phyloP scores from a whole-genome alignment of 306 rosid genomes.

The Gillenia trifoliata region DNA sequence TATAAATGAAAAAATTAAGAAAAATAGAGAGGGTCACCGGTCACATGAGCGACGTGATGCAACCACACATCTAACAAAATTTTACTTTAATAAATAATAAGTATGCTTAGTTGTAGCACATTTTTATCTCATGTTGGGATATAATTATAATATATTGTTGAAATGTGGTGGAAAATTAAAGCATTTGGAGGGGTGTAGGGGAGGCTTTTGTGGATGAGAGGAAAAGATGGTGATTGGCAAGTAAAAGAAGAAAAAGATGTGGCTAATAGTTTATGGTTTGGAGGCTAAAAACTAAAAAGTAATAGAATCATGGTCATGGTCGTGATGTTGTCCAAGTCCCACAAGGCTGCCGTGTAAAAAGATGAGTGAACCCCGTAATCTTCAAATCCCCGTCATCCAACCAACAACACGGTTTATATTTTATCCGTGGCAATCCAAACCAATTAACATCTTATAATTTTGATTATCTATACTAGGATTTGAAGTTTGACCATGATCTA shows the following conservation, averaged over 20 bases:
- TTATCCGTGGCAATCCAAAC: too few relatives aligned
- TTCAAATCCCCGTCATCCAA: background rate
- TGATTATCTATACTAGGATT: too few relatives aligned
- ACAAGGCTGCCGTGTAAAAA: background rate
- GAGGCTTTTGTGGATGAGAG: background rate
- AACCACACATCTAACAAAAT: background rate
- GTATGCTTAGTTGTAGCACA: background rate
- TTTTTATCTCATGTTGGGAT: background rate
- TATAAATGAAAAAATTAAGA: background rate
- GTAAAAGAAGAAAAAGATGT: background rate
- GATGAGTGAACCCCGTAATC: too few relatives aligned
- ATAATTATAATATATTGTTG: background rate
- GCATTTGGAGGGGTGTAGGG: background rate
- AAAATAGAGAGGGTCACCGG: background rate
- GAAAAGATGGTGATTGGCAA: background rate
- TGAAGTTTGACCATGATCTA: too few relatives aligned
- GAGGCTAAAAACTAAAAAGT: too few relatives aligned
- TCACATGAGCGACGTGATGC: background rate
- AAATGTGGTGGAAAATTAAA: background rate
- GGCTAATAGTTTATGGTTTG: background rate
- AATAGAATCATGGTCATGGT: too few relatives aligned
- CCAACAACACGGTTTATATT: background rate
- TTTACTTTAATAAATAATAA: background rate
- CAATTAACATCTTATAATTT: too few relatives aligned
- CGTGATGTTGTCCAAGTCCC: background rate